phyloP scores from a whole-genome alignment of 2,329 filamentous ascomycete species.

The Rosellinia necatrix region DNA sequence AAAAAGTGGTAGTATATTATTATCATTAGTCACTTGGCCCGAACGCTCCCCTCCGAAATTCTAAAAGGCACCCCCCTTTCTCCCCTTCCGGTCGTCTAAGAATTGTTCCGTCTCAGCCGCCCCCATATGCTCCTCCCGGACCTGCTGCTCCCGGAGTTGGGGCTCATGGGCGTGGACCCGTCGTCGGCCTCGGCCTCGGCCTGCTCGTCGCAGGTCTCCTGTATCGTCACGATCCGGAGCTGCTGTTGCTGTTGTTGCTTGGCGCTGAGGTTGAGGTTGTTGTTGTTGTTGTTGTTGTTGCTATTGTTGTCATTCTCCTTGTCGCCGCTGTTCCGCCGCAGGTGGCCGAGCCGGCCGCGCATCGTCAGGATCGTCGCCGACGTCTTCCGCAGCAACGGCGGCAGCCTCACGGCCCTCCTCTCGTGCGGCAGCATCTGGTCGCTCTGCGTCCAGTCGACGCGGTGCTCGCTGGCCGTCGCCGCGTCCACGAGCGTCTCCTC shows the following conservation, averaged over 20 bases:
- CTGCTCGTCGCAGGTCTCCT: constrained; percentile 14
- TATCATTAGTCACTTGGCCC: no score
- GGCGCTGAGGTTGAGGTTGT: no score
- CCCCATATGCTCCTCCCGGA: constrained; percentile 17
- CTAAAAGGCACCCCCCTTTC: not conserved
- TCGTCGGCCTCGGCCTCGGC: constrained; percentile 22
- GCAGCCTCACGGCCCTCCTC: constrained; percentile 16
- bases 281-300: not conserved
- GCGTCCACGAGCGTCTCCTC: constrained; percentile 37
- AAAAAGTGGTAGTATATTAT: no score
- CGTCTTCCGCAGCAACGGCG: constrained; percentile 47
- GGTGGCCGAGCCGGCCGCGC: constrained; percentile 45
- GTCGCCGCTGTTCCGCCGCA: constrained; percentile 36
- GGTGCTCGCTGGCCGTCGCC: constrained; percentile 41
- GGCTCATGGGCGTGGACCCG: constrained; percentile 26
- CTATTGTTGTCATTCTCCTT: constrained; percentile 33
- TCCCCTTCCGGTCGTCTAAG: not conserved
- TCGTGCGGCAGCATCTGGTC: constrained; percentile 48
- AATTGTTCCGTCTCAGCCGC: constrained; percentile 16
- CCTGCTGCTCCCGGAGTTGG: constrained; percentile 15
- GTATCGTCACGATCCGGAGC: constrained; percentile 20
- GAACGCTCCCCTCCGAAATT: no score
- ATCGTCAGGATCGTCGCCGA: constrained; percentile 57
- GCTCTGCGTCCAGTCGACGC: constrained; percentile 64
- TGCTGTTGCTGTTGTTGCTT: no score